Base-by-base conservation (phyloP, 768 basidiomycete species). In the Termitomyces bulborhizus region DNA sequence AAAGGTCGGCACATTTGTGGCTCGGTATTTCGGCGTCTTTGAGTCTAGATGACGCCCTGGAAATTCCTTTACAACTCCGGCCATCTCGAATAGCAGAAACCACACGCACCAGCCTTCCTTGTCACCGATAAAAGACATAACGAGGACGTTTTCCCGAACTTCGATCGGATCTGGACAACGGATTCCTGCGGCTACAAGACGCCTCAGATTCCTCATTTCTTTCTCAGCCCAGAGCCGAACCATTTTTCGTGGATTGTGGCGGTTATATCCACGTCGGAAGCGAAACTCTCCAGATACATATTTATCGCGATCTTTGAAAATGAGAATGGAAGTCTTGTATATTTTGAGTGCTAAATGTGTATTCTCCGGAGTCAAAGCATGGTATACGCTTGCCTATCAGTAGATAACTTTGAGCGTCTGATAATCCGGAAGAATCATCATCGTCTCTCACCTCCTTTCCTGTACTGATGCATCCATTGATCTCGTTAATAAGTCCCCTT, bases 221-320 rank as follows among this genome's bases (percentile, higher is more conserved):
- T 99, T 99, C 71, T 99, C 97, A 2, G 97, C 97, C 97, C 97
- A 99, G 3, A 98, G 71, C 15, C 93, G 81, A 18, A 99, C 95
- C 96, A 99, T 98, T 73, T 99, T 99, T 27, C 97, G 83, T 15
- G 97, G 96, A 66, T 98, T 99, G 58, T 81, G 85, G 55, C 87
- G 86, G 65, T 83, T 85, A 70, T 93, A 93, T 26, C 95, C 95
- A 54, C 86, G 81, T 46, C 92, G 80, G 74, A 98, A 98, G n/a
- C 97, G 86, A 68, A 89, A 86, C 69, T 98, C 96, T 49, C 97
- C 97, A 0, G 89, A 85, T 40, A 98, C 94, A 69, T 99, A 99
- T 55, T 89, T 88, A 63, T 95, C 92, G n/a, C 97, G 84, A 61
- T 98, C 93, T 69, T 98, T 96, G 79, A 99, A 99, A 8, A 93